A percentile compares a stretch with the other conserved stretches of the same genome.
Evolutionary conservation across 345 rosid genomes (phyloP).

Genomic region (Laguncularia racemosa): DNA sequence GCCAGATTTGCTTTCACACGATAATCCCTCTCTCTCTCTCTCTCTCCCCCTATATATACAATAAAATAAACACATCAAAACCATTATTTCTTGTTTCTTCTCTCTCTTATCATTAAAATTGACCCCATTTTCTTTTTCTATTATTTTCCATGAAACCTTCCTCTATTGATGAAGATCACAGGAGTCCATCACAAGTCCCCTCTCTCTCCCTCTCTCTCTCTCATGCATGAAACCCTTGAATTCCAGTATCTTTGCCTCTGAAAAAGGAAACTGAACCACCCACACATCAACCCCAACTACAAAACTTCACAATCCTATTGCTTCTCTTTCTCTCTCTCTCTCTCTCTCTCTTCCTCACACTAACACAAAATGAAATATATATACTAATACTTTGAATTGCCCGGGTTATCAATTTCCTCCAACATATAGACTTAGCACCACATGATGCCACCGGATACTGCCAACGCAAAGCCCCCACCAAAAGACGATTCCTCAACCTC

Average conservation of each 20-base stretch:
- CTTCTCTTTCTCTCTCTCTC: neutral
- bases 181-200: conserved; percentile 10
- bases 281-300: conserved; percentile 6
- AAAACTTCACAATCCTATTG: neutral
- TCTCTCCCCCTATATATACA: no score
- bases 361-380: neutral
- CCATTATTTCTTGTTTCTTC: no score
- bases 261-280: conserved; percentile 31
- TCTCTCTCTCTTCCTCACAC: conserved; percentile 4
- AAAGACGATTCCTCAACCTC: neutral
- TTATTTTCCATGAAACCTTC: neutral
- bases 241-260: conserved; percentile 34
- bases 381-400: no score
- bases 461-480: conserved; percentile 1
- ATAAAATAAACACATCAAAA: no score
- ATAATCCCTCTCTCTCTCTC: no score
- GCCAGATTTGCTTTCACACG: no score
- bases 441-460: neutral
- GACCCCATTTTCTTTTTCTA: no score
- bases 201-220: conserved; percentile 11
- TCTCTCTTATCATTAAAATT: no score
- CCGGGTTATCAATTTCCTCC: no score
- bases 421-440: no score
- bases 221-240: conserved; percentile 62
- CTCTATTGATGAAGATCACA: conserved; percentile 55